Base-by-base conservation (phyloP, 306 rosid genomes). In the Oxytropis ochrocephala region DNA sequence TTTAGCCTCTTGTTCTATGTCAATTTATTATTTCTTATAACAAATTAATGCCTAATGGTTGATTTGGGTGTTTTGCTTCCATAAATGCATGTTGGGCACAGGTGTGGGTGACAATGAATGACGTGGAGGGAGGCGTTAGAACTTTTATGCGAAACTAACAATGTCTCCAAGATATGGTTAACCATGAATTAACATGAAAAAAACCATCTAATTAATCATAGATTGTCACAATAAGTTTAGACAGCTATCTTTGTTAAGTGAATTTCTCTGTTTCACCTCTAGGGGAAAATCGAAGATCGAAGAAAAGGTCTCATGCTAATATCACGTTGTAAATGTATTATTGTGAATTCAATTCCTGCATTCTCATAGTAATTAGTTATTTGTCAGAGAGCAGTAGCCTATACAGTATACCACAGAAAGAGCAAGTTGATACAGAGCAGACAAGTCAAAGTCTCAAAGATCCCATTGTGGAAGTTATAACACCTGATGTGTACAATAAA, bases 401-500 rank as follows among this genome's bases (percentile, higher is more conserved):
- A 64, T 82, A 84, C 86, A 79, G 84, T 86, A 77, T 75, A 64
- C 87, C 82, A 85, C 77, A 55, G 88, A 82, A 62, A 72, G 86
- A 72, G 70, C 86, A 74, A 86, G 88, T 80, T 81, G 89, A 80
- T 52, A 70, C 84, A 74, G 86, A 82, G 83, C 84, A 84, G 83
- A 86, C 85, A 71, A 85, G 81, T 67, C 87, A 51, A 81, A 82
- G 81, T 84, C 64, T 84, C 78, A 77, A 88, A 79, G 88, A 84
- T 68, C 96, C 96, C 62, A 49, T 81, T 77, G 96, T 88, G 16
- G 98, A 93, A 81, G 97, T 90, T 77, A 76, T 93, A 84, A 88
- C 98, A 71, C 97, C 98, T 86, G 96, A 93, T 4, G 85, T 90
- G 81, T 88, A 83, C 84, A 82, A 84, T 89, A 67, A 78, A 77